phyloP scores from a whole-genome alignment of 805 yeast species.

The fission yeast (Schizosaccharomyces pombe) region DNA sequence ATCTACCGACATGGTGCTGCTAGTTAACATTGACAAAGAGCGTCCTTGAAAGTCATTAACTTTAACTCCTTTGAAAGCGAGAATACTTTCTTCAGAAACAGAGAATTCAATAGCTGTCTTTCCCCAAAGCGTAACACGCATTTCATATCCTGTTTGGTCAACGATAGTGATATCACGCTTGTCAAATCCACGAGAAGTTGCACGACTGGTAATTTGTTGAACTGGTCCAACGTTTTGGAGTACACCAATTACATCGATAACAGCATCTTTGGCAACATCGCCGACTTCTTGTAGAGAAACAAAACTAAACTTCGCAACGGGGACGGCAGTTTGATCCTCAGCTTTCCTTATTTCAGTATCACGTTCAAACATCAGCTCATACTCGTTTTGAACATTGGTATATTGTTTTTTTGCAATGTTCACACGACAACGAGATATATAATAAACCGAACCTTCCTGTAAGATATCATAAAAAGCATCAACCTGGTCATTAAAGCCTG shows the following conservation, averaged over 20 bases:
- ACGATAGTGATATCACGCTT: slow-evolving; percentile 75
- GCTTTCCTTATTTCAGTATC: slow-evolving; percentile 57
- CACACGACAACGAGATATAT: slow-evolving; percentile 57
- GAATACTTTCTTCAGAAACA: slow-evolving; percentile 43
- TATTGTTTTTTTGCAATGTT: slow-evolving; percentile 69
- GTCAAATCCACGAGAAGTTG: slow-evolving; percentile 75
- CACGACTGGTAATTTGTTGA: slow-evolving; percentile 58
- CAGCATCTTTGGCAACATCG: slow-evolving; percentile 41
- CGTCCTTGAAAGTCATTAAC: slow-evolving; percentile 78
- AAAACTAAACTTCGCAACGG: slow-evolving; percentile 56
- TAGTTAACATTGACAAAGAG: slow-evolving; percentile 53
- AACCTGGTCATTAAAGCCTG: slow-evolving; percentile 75
- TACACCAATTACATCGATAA: slow-evolving; percentile 73
- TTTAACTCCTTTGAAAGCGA: slow-evolving; percentile 77
- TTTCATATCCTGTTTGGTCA: slow-evolving; percentile 57
- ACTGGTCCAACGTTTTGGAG: slow-evolving; percentile 53
- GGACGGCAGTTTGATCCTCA: slow-evolving; percentile 37
- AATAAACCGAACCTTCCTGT: slow-evolving; percentile 77
- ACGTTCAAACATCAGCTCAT: slow-evolving; percentile 61
- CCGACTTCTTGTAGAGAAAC: slow-evolving; percentile 43
- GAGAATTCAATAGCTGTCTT: slow-evolving; percentile 58
- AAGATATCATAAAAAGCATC: slow-evolving; percentile 51
- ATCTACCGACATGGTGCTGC: slow-evolving; percentile 50
- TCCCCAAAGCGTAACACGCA: slow-evolving; percentile 77
- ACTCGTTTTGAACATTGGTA: slow-evolving; percentile 63